Conservation (phyloP, 176 grass and related monocot genomes). For the Rhynchospora tenuis region DNA sequence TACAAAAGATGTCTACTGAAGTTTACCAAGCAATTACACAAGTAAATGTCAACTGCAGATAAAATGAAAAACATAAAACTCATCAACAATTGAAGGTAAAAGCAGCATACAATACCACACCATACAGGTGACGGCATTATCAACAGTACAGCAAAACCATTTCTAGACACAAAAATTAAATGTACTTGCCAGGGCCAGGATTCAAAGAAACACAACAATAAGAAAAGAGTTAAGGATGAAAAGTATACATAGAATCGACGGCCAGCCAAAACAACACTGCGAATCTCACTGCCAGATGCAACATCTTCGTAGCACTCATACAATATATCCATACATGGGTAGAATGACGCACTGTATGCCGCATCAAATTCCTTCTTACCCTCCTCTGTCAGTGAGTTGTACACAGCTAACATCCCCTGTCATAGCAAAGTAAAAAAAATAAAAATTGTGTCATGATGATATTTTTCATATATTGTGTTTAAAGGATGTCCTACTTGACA, state of each 20-base stretch:
- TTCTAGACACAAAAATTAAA: not conserved
- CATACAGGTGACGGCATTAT: not conserved
- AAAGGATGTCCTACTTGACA: not conserved
- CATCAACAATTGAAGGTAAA: not conserved
- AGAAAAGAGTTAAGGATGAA: not conserved
- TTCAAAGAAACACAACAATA: not conserved
- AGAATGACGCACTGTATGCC: conserved; percentile 65
- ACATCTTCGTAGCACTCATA: conserved; percentile 72
- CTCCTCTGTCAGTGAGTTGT: conserved; percentile 50
- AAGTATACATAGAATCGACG: conserved; percentile 54
- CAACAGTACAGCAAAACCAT: not conserved
- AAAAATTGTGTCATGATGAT: not conserved
- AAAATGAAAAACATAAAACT: not conserved
- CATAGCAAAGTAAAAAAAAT: not conserved
- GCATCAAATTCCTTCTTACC: conserved; percentile 64
- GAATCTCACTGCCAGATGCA: conserved; percentile 63
- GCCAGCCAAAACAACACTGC: conserved; percentile 77
- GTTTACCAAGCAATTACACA: not conserved
- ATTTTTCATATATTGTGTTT: not conserved
- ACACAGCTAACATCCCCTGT: conserved; percentile 70
- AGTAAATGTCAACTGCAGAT: not conserved
- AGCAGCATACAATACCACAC: not conserved
- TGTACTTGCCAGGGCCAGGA: not conserved
- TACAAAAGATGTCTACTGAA: not conserved
- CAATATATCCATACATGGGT: conserved; percentile 73